Percentiles rank a stretch among this genome's conserved stretches.
Evolutionary conservation across 345 rosid species (phyloP).

Genomic region (Kernera saxatilis): DNA sequence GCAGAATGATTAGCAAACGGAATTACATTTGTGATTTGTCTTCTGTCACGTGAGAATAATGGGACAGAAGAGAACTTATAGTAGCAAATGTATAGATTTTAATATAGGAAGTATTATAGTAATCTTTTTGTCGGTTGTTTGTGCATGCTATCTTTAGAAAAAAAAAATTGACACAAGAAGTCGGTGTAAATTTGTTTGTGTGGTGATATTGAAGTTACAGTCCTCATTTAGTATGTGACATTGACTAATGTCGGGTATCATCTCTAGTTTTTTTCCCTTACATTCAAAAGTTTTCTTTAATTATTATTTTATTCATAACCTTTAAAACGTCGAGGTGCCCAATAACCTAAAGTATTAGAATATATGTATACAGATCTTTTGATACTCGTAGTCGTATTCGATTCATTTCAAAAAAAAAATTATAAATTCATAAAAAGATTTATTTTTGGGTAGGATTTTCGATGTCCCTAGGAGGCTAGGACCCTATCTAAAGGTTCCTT

Average conservation of each 20-base stretch:
- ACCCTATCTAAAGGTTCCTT: too few relatives aligned
- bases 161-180: constrained; percentile 7
- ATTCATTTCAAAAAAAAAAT: not conserved
- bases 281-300: not conserved
- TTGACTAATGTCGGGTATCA: constrained; percentile 26
- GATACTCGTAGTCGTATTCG: not conserved
- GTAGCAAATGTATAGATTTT: not conserved
- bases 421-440: not conserved
- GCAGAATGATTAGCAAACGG: constrained; percentile 7
- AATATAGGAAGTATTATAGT: too few relatives aligned
- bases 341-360: not conserved
- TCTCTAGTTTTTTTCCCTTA: not conserved
- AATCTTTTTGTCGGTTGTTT: not conserved
- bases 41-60: constrained; percentile 2
- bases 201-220: constrained; percentile 20
- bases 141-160: not conserved
- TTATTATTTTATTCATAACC: not conserved
- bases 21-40: not conserved
- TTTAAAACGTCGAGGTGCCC: not conserved
- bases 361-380: not conserved
- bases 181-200: constrained; percentile 14
- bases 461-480: too few relatives aligned
- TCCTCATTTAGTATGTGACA: constrained; percentile 25
- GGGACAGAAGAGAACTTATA: not conserved
- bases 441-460: not conserved